Base-by-base conservation (phyloP, 2,329 filamentous ascomycete species). In the Paraconiothyrium sp. region DNA sequence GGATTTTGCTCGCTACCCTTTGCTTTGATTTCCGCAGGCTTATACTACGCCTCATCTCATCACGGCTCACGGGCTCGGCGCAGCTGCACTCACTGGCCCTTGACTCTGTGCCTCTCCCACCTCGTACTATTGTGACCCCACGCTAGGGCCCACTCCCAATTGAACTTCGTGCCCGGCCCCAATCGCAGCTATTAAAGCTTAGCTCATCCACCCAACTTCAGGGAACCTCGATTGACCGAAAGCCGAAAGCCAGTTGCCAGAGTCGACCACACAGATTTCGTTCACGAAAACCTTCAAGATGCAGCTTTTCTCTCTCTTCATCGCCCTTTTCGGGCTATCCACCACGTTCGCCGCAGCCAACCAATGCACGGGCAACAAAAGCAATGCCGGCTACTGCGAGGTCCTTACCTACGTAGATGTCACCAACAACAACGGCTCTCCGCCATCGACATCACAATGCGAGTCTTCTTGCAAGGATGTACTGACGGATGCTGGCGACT, bases 401-500 rank as follows among this genome's bases (percentile, higher is more conserved):
- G 65, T 55, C n/a, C 62, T 69, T 16, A 61, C 65, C 14, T 67
- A 58, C 46, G 56, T 57, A 39, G 68, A 72, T 57, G 50, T 37
- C 11, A 72, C 70, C 16, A 54, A 54, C 13, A 44, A 54, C 1
- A 46, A 59, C 5, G 32, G 51, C 11, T 59, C 59, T 16, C 62
- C 67, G 4, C 70, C 67, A 1, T 54, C 56, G 10, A 43, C 54
- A 4, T 35, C 63, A 20, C 62, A 69, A 46, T 71, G 68, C 57
- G 54, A 66, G 22, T 51, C 67, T 13, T 55, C 64, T 7, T 72
- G 70, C 47, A 57, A 54, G 0, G 59, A 57, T 20, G 54, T 68
- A 0, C 59, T 68, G 2, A 54, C 50, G 13, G 70, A 72, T 35
- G 68, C 68, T 0, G 68, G 70, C 9, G 70, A 72, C 52, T 72